Base-by-base conservation (phyloP, 1,284 basidiomycete species). In the Athelia sp. region DNA sequence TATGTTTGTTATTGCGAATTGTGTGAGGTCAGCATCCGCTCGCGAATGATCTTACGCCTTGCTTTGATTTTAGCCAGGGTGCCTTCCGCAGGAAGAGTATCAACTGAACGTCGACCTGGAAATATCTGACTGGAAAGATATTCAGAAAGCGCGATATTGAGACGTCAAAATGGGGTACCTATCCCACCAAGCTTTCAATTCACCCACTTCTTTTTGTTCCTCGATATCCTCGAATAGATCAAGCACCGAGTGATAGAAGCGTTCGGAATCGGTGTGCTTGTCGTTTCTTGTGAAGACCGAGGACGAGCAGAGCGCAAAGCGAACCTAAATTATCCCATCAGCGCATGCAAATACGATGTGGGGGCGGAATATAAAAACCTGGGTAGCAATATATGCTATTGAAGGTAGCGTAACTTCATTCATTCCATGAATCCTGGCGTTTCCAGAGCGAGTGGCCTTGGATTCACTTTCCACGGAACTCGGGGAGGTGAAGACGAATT, bases 71-170 rank as follows among this genome's bases (percentile, higher is more conserved):
- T 34, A 11, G 32, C n/a, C 32, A 34, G 32, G n/a, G 32, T n/a
- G 32, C 32, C n/a, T 34, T 34, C n/a, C n/a, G 32, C 32, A 34
- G 32, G n/a, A 11, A 11, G 35, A 15, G 11, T 17, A 21, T 14
- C 17, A 18, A 18, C 49, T 53, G 34, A 46, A 53, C 54, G 18
- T 50, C 52, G 52, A 55, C 55, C 44, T 48, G 35, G 50, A 29
- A 46, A 35, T 40, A 48, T 40, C 31, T 22, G 32, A 34, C 32
- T 34, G 11, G 32, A 34, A n/a, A n/a, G 32, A 34, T 34, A 34
- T 11, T 34, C 32, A 34, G 32, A 34, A 34, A 11, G 32, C 11
- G 11, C 11, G 32, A 34, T 11, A n/a, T 11, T 34, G 32, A 34
- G 11, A 34, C n/a, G n/a, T n/a, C n/a, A n/a, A n/a, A n/a, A n/a